These are phyloP conservation scores for Mucor lusitanicus DNA, from an alignment of 371 early-diverging fungal genomes.

Conservation along the genomic window DNA sequence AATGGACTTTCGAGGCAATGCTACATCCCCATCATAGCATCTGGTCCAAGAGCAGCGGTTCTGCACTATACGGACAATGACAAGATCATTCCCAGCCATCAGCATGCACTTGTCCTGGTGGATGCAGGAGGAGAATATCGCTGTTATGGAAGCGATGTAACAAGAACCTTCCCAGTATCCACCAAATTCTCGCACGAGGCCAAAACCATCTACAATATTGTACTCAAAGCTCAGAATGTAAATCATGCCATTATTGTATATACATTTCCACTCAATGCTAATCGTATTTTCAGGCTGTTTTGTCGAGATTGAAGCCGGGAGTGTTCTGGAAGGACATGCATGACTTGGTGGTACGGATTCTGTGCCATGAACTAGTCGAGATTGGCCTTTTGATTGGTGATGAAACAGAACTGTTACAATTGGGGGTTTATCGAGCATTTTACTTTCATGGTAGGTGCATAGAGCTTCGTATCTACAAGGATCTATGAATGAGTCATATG, in stretches of 20 bases:
- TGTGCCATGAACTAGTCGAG: slow-evolving; percentile 65
- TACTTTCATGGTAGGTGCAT: slow-evolving; percentile 79
- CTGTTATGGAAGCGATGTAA: slow-evolving; percentile 90
- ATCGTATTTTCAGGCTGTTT: slow-evolving; percentile 23
- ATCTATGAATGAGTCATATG: neutral
- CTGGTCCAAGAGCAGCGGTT: slow-evolving; percentile 45
- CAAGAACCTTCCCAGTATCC: slow-evolving; percentile 84
- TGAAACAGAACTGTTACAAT: slow-evolving; percentile 56
- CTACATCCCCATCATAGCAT: slow-evolving; percentile 56
- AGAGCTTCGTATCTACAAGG: neutral
- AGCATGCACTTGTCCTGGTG: slow-evolving; percentile 67
- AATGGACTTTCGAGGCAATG: slow-evolving; percentile 44
- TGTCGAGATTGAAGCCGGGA: slow-evolving; percentile 68
- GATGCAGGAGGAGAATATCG: slow-evolving; percentile 86
- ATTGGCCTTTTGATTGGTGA: slow-evolving; percentile 67
- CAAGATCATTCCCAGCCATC: slow-evolving; percentile 20
- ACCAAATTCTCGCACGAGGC: slow-evolving; percentile 75
- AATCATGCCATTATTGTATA: neutral
- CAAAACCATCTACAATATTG: slow-evolving; percentile 79
- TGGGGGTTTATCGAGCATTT: slow-evolving; percentile 72
- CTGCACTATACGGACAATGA: slow-evolving; percentile 52
- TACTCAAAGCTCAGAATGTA: slow-evolving; percentile 81
- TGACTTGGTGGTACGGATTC: slow-evolving; percentile 67
- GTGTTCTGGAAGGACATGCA: slow-evolving; percentile 89
- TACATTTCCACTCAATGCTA: too few species aligned